Evolutionary conservation across 257 asterid genomes (phyloP), one percentile per base, ranked within the genome.

Genomic region (Forsythia suspensa): DNA sequence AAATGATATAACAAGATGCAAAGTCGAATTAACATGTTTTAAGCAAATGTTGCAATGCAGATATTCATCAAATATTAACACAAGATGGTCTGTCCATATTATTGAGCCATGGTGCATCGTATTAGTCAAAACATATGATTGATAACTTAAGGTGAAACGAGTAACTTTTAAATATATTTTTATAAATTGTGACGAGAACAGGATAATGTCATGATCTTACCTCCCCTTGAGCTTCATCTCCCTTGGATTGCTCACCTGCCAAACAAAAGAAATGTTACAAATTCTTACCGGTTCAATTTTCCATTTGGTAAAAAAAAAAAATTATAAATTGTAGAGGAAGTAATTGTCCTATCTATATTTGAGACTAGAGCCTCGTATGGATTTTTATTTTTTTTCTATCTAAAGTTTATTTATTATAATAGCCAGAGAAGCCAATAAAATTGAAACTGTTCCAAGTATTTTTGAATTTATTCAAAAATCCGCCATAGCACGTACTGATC

Each of bases 241-340:
- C 85, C 84, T 87, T 87, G 46, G 91, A 86, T 41, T 84, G 90
- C 76, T 87, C 91, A 74, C 94, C 94, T 89, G 89, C 78, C 52
- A 67, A 77, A 84, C 39, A 66, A 38, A 42, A 65, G 55, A 77
- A 13, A 12, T 21, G 63, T 77, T 40, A 74, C 16, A 24, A 34
- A 20, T 43, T 4, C 63, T 71, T 36, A 71, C 16, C 24, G 4
- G 65, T 55, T 18, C 29, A 55, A 55, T 16, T 18, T 55, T 18
- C 65, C 24, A 13, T 9, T 52, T 2, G 12, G 57, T 48, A 48
- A 46, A 46, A 24, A 29, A 46, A 24, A 29, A 5, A 41, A 38
- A 10, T 70, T 20, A 39, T 3, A 34, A 16, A 34, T 36, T 34
- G 16, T 69, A 34, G 52, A 7, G 8, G 10, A 11, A 69, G 61